Evolutionary conservation across 768 basidiomycete species (phyloP), one percentile per base, ranked within the genome.

Genomic region (Kwoniella europaea): DNA sequence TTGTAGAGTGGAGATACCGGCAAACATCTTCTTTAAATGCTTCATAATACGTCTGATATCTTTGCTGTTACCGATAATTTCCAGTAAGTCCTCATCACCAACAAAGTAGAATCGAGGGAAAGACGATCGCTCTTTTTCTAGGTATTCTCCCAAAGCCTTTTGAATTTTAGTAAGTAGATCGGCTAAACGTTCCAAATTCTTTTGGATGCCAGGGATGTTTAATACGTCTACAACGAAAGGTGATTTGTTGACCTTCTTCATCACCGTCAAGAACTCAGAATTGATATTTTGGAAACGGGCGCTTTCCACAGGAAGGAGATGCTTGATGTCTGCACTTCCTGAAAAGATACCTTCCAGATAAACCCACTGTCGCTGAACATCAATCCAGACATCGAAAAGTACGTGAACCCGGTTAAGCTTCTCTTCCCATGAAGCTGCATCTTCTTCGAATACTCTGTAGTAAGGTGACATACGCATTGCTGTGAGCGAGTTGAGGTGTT

Each of bases 101-200:
- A 99, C 94, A 78, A 99, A 99, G 85, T 99, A 99, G 86, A 99
- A 99, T 9, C 97, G 92, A 79, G 97, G 97, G 89, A 99, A 99
- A 0, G 93, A 94, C 4, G 96, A 91, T 67, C 97, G 91, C 81
- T 99, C 97, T 65, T 97, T 90, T 80, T 99, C 97, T 29, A 99
- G 88, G 81, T 99, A 99, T 86, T 99, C 97, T 84, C 97, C 97
- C 3, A 99, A 88, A 0, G 97, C 97, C 84, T 99, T 99, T 84
- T 99, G 97, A 59, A 99, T 99, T 87, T 99, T 98, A 86, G 92
- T 92, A 65, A 99, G 86, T 43, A 98, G 87, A 76, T 99, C 97
- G 0, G 95, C 93, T 12, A 99, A 88, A 65, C 97, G 93, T 84
- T 99, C 97, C 74, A 99, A 86, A 74, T 92, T 94, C 86, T 99